Evolutionary conservation across 345 rosid genomes (phyloP).

Genomic region (Nasturtium officinale): DNA sequence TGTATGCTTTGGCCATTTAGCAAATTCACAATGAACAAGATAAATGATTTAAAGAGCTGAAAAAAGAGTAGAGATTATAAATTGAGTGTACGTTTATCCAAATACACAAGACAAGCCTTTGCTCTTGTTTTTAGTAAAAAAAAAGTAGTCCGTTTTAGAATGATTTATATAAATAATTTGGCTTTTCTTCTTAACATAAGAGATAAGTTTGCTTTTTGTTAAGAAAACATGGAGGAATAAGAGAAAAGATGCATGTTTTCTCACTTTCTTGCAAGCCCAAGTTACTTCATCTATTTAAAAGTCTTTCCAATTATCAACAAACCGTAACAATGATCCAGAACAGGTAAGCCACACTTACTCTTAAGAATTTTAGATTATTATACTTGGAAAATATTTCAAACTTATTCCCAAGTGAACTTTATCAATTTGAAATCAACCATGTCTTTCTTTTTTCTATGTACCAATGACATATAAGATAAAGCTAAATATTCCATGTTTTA

Average conservation of each 20-base stretch:
- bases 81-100: slow-evolving; percentile 25
- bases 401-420: background rate
- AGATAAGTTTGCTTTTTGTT: background rate
- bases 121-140: background rate
- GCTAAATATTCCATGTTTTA: background rate
- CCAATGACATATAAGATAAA: background rate
- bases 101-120: slow-evolving; percentile 9
- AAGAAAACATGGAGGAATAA: background rate
- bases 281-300: slow-evolving; percentile 10
- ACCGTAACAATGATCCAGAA: background rate
- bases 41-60: background rate
- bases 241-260: slow-evolving; percentile 13
- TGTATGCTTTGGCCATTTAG: background rate
- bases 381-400: background rate
- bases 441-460: background rate
- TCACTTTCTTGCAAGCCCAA: slow-evolving; percentile 27
- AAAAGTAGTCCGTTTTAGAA: background rate
- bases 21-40: background rate
- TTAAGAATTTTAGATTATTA: background rate
- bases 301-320: background rate
- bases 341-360: background rate
- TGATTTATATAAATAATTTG: background rate
- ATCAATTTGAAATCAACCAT: background rate
- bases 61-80: background rate
- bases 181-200: background rate